Base-by-base conservation (phyloP, 495 filamentous ascomycete species). In the Hyaloscypha hepaticicola region DNA sequence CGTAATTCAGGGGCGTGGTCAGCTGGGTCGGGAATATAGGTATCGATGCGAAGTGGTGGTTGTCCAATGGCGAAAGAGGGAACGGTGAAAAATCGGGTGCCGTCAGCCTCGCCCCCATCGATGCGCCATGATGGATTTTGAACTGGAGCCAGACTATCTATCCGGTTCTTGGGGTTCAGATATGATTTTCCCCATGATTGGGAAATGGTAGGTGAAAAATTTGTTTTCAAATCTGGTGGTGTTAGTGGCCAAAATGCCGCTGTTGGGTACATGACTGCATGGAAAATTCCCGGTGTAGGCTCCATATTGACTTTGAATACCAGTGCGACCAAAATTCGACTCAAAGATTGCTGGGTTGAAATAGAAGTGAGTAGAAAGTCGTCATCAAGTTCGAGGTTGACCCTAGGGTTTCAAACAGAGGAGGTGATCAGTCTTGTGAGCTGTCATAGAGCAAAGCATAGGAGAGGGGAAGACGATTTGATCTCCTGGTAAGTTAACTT, bases 151-250 rank as follows among this genome's bases (percentile, higher is more conserved):
- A 69, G 55, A 29, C 50, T 69, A n/a, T 69, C 63, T 12, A 66
- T 58, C 4, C 67, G 63, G 53, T 69, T 69, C 41, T 69, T 69
- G 1, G 67, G 67, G 41, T 66, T 69, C 4, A 62, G 55, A 9
- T 7, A 25, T 5, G 66, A 68, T 0, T 1, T 38, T n/a, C 55
- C 41, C 66, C 66, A 68, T 16, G 24, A 27, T 58, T 12, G 38
- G 25, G 28, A 19, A 12, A 6, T 3, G 31, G 0, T 45, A 4
- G 38, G 11, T 16, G 25, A 22, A 16, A 11, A 31, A 4, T 27
- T 33, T 7, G 58, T 21, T 65, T 34, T 29, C 49, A 24, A 24
- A 38, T 50, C 55, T 26, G 31, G 3, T 38, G 26, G 11, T 41
- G 31, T 9, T 19, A 6, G 26, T 22, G 31, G 27, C 5, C 19